Percentiles rank a stretch among this genome's conserved stretches.
phyloP scores from a whole-genome alignment of 345 rosid genomes.

The Syzygium jambos region DNA sequence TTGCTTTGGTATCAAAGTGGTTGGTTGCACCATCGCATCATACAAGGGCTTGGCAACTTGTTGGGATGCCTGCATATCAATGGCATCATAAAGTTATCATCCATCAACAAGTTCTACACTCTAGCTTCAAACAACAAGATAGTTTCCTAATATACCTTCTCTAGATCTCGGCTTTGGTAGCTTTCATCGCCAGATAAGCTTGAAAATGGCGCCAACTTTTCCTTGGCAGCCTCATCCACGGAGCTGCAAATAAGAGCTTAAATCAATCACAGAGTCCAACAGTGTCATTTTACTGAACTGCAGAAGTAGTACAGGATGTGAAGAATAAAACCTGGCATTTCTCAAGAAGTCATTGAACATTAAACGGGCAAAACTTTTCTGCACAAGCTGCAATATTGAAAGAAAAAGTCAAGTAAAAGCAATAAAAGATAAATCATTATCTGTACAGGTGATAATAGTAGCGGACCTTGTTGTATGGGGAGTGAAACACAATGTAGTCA shows the following conservation, averaged over 20 bases:
- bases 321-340: constrained; percentile 63
- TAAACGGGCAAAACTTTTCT: constrained; percentile 96
- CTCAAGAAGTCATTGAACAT: constrained; percentile 72
- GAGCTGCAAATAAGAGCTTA: constrained; percentile 33
- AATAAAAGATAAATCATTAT: neutral
- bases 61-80: constrained; percentile 63
- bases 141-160: constrained; percentile 43
- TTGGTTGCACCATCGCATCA: constrained; percentile 76
- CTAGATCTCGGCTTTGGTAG: constrained; percentile 96
- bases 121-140: neutral
- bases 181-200: constrained; percentile 71
- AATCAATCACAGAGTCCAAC: neutral
- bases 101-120: neutral
- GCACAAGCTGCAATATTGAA: constrained; percentile 78
- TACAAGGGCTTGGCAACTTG: constrained; percentile 87
- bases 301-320: neutral
- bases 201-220: constrained; percentile 77
- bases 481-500: constrained; percentile 82
- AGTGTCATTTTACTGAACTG: neutral
- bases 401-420: neutral
- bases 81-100: neutral
- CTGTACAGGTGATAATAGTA: neutral
- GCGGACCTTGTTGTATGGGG: constrained; percentile 94
- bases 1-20: constrained; percentile 89
- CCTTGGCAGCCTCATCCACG: constrained; percentile 64